Evolutionary conservation across 805 yeast species (phyloP).

Genomic region (Monosporozyma solicola): DNA sequence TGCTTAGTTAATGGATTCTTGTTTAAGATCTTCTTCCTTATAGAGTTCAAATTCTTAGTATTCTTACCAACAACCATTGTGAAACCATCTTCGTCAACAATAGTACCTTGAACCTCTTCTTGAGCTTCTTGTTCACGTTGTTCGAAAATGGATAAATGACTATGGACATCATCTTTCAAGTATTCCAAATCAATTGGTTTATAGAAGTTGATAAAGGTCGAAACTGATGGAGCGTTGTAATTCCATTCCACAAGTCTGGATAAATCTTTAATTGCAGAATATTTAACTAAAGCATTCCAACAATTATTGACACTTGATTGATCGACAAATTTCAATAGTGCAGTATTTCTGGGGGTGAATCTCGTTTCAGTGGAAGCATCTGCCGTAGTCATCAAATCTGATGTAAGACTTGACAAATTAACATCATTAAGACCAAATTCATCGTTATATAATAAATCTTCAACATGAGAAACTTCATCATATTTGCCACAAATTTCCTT

Average conservation of each 20-base stretch:
- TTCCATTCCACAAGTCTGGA: constrained; percentile 30
- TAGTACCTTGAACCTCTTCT: constrained; percentile 44
- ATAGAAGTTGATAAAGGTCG: constrained; percentile 36
- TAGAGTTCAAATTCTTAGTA: constrained; percentile 56
- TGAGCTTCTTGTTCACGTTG: constrained; percentile 55
- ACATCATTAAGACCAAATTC: constrained; percentile 39
- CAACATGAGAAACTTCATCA: constrained; percentile 53
- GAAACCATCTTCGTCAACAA: constrained; percentile 91
- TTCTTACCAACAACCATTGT: constrained; percentile 83
- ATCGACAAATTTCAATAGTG: constrained; percentile 66
- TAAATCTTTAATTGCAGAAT: constrained; percentile 37
- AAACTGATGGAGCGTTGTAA: constrained; percentile 28
- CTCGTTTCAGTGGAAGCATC: constrained; percentile 24
- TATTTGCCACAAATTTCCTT: constrained; percentile 38
- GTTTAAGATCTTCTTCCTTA: constrained; percentile 27
- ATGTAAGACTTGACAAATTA: constrained; percentile 50
- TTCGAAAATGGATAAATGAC: constrained; percentile 58
- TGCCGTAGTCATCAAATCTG: constrained; percentile 39
- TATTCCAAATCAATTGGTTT: constrained; percentile 39
- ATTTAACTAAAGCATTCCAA: constrained; percentile 49
- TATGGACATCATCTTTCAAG: constrained; percentile 49
- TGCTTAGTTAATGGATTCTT: constrained; percentile 28
- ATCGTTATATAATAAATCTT: constrained; percentile 36
- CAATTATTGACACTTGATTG: constrained; percentile 45
- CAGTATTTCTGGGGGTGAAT: constrained; percentile 65